Evolutionary conservation across 176 grass and related monocot genomes (phyloP).

Genomic region (Carex parvula): DNA sequence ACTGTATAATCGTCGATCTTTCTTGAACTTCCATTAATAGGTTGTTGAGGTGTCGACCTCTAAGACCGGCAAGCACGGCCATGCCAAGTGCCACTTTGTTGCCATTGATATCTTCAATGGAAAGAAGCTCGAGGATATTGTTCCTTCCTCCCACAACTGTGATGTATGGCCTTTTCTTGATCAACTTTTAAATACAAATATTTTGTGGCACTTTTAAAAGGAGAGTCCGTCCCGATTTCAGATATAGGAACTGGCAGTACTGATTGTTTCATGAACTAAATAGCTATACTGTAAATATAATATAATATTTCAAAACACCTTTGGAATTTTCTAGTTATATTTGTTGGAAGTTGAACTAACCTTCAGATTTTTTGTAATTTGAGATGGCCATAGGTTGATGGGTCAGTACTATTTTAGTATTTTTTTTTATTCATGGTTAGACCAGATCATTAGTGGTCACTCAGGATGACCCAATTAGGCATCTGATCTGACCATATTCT

Average conservation of each 20-base stretch:
- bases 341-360: not conserved
- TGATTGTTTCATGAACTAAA: not conserved
- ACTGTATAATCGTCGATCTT: not conserved
- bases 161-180: constrained; percentile 45
- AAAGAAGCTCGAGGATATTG: constrained; percentile 96
- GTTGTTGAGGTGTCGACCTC: constrained; percentile 97
- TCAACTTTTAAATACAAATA: not conserved
- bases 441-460: too few relatives aligned
- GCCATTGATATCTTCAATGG: constrained; percentile 92
- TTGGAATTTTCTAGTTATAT: not conserved
- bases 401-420: not conserved
- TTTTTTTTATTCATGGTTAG: not conserved
- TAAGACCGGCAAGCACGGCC: constrained; percentile 95
- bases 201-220: not conserved
- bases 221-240: not conserved
- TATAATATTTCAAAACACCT: not conserved
- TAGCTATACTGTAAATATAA: not conserved
- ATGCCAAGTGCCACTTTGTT: constrained; percentile 95
- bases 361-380: not conserved
- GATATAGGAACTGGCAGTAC: not conserved
- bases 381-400: not conserved
- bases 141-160: constrained; percentile 95
- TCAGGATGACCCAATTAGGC: not conserved
- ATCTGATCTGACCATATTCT: not conserved
- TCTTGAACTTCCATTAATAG: constrained; percentile 30